phyloP scores from a whole-genome alignment of 768 basidiomycete species.

The Hysterangium stoloniferum region DNA sequence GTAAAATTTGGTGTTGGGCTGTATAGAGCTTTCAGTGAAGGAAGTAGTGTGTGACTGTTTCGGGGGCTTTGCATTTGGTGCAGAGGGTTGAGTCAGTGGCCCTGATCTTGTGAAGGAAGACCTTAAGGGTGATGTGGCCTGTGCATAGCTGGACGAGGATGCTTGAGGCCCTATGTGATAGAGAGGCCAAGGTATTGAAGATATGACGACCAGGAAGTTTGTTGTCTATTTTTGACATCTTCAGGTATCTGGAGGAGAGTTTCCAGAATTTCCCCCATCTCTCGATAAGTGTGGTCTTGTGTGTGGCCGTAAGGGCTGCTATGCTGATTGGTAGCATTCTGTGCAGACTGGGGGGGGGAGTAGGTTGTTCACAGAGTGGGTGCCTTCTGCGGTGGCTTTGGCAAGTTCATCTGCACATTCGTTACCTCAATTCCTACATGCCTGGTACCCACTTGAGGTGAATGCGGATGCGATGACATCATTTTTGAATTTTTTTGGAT shows the following conservation, averaged over 20 bases:
- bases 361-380: too few relatives aligned
- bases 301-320: too few relatives aligned
- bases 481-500: slow-evolving; percentile 1
- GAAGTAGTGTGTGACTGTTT: slow-evolving; percentile 14
- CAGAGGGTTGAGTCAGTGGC: slow-evolving; percentile 6
- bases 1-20: not conserved
- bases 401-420: slow-evolving; percentile 21
- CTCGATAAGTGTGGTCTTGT: too few relatives aligned
- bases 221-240: too few relatives aligned
- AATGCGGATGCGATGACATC: not conserved
- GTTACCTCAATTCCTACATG: slow-evolving; percentile 16
- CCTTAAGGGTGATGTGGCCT: slow-evolving; percentile 12
- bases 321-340: too few relatives aligned
- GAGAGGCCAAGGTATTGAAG: too few relatives aligned
- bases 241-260: too few relatives aligned
- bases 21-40: slow-evolving; percentile 1
- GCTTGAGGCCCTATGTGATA: not conserved
- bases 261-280: too few relatives aligned
- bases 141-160: slow-evolving; percentile 9
- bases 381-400: slow-evolving; percentile 14
- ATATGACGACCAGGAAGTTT: not conserved
- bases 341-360: too few relatives aligned
- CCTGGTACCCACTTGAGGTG: slow-evolving; percentile 16
- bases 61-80: slow-evolving; percentile 3
- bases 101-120: slow-evolving; percentile 10